Evolutionary conservation across 352 stramenopile genomes (phyloP), one percentile per base, ranked within the genome.

Genomic region (Globisporangium uncinulatum): DNA sequence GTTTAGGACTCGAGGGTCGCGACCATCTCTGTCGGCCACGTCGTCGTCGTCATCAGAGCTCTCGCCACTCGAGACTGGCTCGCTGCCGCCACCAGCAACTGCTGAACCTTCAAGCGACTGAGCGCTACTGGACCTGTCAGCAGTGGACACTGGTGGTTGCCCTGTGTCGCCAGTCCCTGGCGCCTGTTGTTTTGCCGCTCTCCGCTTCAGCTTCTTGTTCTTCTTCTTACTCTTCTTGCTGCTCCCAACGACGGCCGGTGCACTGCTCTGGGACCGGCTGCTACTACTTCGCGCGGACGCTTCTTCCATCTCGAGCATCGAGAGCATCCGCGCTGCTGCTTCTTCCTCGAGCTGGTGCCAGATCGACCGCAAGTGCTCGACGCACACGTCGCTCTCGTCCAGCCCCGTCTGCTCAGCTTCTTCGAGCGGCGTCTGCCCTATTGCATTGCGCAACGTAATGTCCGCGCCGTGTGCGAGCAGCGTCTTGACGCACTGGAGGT

Each of bases 261-360:
- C n/a, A 21, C 43, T 42, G 31, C 32, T 62, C 17, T 10, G 15
- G 34, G 50, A 34, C 41, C 21, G 44, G 41, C 14, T 67, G 9
- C 19, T 41, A 37, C 14, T 67, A 8, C 19, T 41, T 3, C 59
- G 50, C n/a, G 70, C 66, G 0, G 58, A 52, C 50, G 49, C 36
- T 50, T 88, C 81, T 51, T 94, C 83, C 72, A 92, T 84, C 63
- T 94, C 81, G 2, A 94, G 65, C 83, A 94, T 94, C 7, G 73
- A 70, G 67, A 90, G 83, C 83, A 92, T 94, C 1, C 82, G 74
- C 15, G 74, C 71, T 0, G 82, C 76, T 1, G 82, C 83, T 58
- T 94, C 81, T 54, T 94, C 81, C 64, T 94, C 83, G 14, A 94
- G 57, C 14, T 74, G 65, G 17, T 74, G 72, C 83, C 83, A 94